phyloP scores from a whole-genome alignment of 441 rosid species.

The Biscutella laevigata region DNA sequence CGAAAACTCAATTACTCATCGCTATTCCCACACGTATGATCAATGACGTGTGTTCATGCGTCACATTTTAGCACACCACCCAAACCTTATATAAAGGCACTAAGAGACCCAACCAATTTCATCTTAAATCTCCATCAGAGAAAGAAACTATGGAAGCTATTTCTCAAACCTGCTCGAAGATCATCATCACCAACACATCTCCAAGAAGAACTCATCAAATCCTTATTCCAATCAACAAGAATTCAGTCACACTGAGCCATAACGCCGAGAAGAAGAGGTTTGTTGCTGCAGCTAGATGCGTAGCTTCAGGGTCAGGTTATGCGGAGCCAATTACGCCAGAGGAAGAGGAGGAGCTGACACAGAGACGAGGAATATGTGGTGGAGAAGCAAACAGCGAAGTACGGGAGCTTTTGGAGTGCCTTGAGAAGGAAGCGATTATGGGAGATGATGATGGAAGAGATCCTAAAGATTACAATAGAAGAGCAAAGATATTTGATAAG shows the following conservation, averaged over 20 bases:
- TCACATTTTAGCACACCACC: not conserved
- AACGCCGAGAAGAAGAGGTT: not conserved
- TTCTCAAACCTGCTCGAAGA: conserved; percentile 15
- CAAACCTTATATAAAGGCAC: conserved; percentile 20
- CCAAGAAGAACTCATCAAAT: conserved; percentile 3
- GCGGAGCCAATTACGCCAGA: conserved; percentile 30
- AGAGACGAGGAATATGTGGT: conserved; percentile 19
- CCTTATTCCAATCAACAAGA: not conserved
- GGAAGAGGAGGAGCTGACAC: conserved; percentile 26
- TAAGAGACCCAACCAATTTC: not conserved
- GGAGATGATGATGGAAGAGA: conserved; percentile 70
- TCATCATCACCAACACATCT: conserved; percentile 12
- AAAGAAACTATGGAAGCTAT: conserved; percentile 20
- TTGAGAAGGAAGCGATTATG: conserved; percentile 82
- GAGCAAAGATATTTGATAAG: conserved; percentile 70
- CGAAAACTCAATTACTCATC: conserved; percentile 22
- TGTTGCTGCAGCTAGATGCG: conserved; percentile 20
- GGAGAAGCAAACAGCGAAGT: conserved; percentile 24
- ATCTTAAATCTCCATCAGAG: not conserved
- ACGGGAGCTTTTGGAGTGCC: conserved; percentile 54
- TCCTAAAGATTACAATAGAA: conserved; percentile 61
- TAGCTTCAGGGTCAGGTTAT: conserved; percentile 23
- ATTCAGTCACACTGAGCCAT: too few species aligned
- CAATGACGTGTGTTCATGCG: conserved; percentile 12
- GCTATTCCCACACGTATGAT: conserved; percentile 15